Conservation (phyloP, 306 rosid genomes). For the Rosa persica region DNA sequence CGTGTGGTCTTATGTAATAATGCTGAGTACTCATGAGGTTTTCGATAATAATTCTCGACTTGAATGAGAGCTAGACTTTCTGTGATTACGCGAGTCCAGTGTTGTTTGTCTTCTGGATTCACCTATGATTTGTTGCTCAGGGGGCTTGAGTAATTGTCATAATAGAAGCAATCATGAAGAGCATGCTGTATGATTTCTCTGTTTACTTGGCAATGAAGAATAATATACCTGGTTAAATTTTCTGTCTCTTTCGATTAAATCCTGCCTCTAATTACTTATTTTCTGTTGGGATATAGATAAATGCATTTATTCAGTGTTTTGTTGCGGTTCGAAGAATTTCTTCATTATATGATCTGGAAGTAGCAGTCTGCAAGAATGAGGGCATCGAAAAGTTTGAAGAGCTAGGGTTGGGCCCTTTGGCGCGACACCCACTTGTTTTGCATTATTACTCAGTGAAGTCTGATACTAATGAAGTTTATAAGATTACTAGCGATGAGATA, state of each 20-base stretch:
- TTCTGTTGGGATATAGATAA: constrained; percentile 54
- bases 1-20: too few relatives aligned
- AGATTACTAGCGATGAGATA: constrained; percentile 64
- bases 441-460: constrained; percentile 65
- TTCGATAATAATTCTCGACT: background rate
- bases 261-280: constrained; percentile 9
- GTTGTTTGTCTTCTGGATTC: background rate
- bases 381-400: constrained; percentile 60
- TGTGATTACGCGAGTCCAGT: background rate
- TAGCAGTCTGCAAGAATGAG: constrained; percentile 71
- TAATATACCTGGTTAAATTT: background rate
- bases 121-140: background rate
- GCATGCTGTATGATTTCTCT: background rate
- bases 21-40: background rate
- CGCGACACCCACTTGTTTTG: constrained; percentile 68
- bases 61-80: background rate
- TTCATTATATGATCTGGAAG: constrained; percentile 73
- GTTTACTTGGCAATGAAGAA: background rate
- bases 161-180: background rate
- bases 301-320: constrained; percentile 89
- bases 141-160: too few relatives aligned
- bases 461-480: constrained; percentile 49
- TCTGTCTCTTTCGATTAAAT: background rate
- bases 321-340: constrained; percentile 70
- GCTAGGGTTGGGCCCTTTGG: constrained; percentile 78